Evolutionary conservation across 345 rosid species (phyloP), one percentile per base, ranked within the genome.

Genomic region (Camelina hispida): DNA sequence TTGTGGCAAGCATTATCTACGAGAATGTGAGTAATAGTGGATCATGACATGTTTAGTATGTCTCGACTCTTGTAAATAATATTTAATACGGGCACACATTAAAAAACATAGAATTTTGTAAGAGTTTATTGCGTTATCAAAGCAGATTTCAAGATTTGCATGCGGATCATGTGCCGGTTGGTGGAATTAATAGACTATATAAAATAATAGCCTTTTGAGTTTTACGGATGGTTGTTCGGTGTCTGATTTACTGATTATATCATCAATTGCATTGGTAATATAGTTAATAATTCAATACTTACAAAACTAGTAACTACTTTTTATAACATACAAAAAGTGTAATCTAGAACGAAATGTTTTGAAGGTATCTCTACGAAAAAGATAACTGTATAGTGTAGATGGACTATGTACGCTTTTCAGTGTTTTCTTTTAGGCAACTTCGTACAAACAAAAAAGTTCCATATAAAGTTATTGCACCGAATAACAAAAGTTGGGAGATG

Each of bases 131-230:
- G 4, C 20, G 20, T n/a, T 47, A 47, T 47, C 52, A 47, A 47
- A 47, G 51, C 17, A 47, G 18, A 47, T 47, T 46, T 47, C 20
- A 47, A 54, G 52, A 32, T 17, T 46, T 56, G 60, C 80, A 70
- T 47, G 76, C 75, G 65, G 76, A 63, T 57, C 71, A 77, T 70
- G 71, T 47, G 80, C 53, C 61, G 80, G 80, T 71, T 57, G 80
- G 76, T 77, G 71, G 50, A 64, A 71, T 35, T 54, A 44, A 37
- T 40, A 32, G 22, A 42, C 9, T 62, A n/a, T 61, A 68, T 60
- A 37, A 20, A 42, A 30, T 17, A 52, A 9, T 23, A 17, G 73
- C 50, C 54, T 75, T 68, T 61, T 68, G 38, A 42, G 38, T 61
- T 60, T 68, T 62, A 74, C 61, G 23, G 68, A 74, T 23, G 68